A percentile compares a stretch with the other conserved stretches of the same genome.
phyloP scores from a whole-genome alignment of 2,329 filamentous ascomycete species.

The Penicillium sp. region DNA sequence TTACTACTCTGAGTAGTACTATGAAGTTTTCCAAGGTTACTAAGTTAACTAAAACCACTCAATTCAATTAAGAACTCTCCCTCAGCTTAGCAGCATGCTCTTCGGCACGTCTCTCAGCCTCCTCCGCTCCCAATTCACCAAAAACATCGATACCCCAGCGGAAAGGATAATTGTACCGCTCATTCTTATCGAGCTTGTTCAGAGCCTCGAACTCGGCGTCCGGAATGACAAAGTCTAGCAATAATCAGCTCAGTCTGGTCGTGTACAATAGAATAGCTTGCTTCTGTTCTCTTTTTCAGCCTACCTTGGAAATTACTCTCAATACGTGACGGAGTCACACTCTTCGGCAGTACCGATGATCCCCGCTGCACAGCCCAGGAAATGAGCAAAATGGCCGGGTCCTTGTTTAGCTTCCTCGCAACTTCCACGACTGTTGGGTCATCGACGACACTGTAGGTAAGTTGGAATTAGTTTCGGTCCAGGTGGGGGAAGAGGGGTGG shows the following conservation, averaged over 20 bases:
- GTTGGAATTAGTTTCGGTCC: conserved; percentile 12
- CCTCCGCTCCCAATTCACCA: conserved; percentile 39
- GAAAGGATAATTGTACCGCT: conserved; percentile 44
- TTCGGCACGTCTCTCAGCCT: conserved; percentile 35
- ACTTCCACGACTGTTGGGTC: conserved; percentile 65
- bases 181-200: conserved; percentile 40
- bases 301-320: conserved; percentile 52
- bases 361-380: conserved; percentile 61
- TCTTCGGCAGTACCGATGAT: conserved; percentile 59
- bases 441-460: conserved; percentile 56
- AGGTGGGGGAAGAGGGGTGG: too few species aligned
- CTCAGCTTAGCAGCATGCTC: conserved; percentile 32
- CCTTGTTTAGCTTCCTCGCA: conserved; percentile 63
- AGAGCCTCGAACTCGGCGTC: conserved; percentile 39
- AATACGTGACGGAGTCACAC: conserved; percentile 58
- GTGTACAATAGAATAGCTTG: too few species aligned
- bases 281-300: neutral
- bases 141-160: conserved; percentile 46
- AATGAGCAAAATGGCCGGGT: conserved; percentile 60
- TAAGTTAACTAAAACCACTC: neutral
- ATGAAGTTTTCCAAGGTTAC: too few species aligned
- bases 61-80: neutral
- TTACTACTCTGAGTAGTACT: too few species aligned
- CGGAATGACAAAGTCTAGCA: conserved; percentile 37
- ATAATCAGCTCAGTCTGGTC: neutral